These are phyloP conservation scores for Byssothecium circinans DNA, from an alignment of 2,329 filamentous ascomycete genomes.

Conservation along the genomic window DNA sequence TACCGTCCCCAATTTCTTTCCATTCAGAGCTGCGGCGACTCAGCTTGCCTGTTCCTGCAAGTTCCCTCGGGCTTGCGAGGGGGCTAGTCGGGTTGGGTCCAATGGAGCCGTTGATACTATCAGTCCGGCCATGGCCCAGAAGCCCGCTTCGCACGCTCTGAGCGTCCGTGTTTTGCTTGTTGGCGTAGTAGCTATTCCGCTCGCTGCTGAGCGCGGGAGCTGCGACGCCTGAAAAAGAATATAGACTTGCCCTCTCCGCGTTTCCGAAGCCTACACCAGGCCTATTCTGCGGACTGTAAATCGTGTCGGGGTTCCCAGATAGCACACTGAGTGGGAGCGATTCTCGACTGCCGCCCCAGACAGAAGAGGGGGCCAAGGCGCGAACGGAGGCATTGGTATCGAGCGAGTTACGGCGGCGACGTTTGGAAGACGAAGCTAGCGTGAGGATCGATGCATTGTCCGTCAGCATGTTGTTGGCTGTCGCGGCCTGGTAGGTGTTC, in stretches of 20 bases:
- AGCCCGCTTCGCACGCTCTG: conserved; percentile 78
- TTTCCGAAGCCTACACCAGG: conserved; percentile 56
- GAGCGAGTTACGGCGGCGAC: conserved; percentile 73
- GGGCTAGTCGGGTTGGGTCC: conserved; percentile 59
- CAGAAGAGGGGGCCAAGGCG: conserved; percentile 77
- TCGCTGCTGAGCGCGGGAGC: conserved; percentile 70
- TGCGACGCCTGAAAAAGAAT: conserved; percentile 68
- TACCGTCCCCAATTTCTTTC: conserved; percentile 36
- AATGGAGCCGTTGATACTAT: conserved; percentile 80
- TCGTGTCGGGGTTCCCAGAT: conserved; percentile 62
- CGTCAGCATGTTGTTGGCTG: conserved; percentile 77
- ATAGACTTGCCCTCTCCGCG: conserved; percentile 75
- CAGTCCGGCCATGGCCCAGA: conserved; percentile 74
- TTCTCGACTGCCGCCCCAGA: conserved; percentile 81
- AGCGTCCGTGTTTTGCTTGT: conserved; percentile 61
- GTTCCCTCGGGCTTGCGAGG: conserved; percentile 57
- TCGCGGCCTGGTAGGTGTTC: conserved; percentile 74
- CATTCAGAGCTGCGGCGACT: conserved; percentile 41
- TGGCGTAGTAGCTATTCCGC: conserved; percentile 77
- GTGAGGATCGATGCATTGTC: conserved; percentile 87
- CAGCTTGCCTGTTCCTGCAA: conserved; percentile 33
- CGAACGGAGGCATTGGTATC: conserved; percentile 86
- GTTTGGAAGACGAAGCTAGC: conserved; percentile 79
- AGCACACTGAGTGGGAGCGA: conserved; percentile 77
- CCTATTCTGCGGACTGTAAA: conserved; percentile 57